Percentiles rank a stretch among this genome's conserved stretches.
phyloP scores from a whole-genome alignment of 2,329 filamentous ascomycete species.

The Apiospora saccharicola region DNA sequence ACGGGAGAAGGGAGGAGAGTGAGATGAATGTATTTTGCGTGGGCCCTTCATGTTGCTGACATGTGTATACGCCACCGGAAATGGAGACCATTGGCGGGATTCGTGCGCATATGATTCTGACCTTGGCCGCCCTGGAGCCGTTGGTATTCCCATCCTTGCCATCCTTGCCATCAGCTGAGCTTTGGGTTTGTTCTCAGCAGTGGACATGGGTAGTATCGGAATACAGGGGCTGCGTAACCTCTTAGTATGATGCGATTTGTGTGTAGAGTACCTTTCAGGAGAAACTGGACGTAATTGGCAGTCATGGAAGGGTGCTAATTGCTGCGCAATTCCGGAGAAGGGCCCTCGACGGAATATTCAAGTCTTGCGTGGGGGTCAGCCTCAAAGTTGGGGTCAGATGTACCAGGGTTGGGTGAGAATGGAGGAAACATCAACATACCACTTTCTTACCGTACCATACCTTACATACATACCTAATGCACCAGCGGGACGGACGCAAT shows the following conservation, averaged over 20 bases:
- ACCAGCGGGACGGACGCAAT: constrained; percentile 16
- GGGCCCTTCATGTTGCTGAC: constrained; percentile 14
- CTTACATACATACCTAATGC: not conserved
- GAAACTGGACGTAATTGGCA: not conserved
- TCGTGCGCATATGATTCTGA: not conserved
- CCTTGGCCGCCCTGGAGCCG: not conserved
- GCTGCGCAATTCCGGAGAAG: constrained; percentile 11
- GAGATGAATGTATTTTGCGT: not conserved
- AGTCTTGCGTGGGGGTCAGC: constrained; percentile 17
- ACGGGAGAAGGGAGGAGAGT: not conserved
- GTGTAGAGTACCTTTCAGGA: not conserved
- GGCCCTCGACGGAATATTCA: not conserved
- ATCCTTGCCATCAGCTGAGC: not conserved
- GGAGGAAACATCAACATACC: not conserved
- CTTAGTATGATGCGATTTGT: not conserved
- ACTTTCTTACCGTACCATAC: not conserved
- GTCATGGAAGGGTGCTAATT: not conserved
- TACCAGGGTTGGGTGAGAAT: constrained; percentile 23
- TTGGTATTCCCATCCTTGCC: not conserved
- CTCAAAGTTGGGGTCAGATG: constrained; percentile 21
- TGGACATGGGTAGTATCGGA: not conserved
- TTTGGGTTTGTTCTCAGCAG: not conserved
- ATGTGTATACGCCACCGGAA: constrained; percentile 16
- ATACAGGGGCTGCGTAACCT: not conserved
- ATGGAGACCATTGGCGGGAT: not conserved